Evolutionary conservation across 768 basidiomycete genomes (phyloP), one percentile per base, ranked within the genome.

Genomic region (Termitomyces sp.): DNA sequence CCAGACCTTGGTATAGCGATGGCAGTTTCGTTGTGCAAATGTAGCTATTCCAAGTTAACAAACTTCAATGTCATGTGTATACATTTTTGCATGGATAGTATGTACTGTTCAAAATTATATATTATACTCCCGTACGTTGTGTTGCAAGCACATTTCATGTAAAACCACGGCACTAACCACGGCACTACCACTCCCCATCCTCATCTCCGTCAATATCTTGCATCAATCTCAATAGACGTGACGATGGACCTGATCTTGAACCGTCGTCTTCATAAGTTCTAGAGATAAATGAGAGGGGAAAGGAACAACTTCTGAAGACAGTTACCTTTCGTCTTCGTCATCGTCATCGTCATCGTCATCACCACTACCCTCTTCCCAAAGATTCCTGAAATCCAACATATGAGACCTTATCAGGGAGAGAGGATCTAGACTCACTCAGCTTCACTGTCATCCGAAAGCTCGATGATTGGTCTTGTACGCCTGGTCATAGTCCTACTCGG

Each of bases 221-320:
- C 54, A 62, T 55, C 43, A 62, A n/a, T 43, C 61, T 46, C 36
- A 47, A 8, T 8, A 58, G 50, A 45, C 61, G 57, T 9, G 57
- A 58, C 22, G 61, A 58, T 22, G 61, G 61, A 37, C 61, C 61
- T 32, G 39, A 46, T 30, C 53, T 62, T 16, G 61, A 62, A n/a
- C 54, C 61, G 34, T 62, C 61, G 22, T 62, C 54, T 10, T 52
- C 61, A 20, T 62, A 62, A 32, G 33, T 20, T 20, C 57, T 58
- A 47, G 1, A 16, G 9, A 50, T 10, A 10, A 3, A 32, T 53
- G 20, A 53, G 39, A 2, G 9, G 27, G 39, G 32, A 33, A 33
- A 5, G 8, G 4, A 27, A 10, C 24, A 6, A 24, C 4, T 5
- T 6, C 16, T 10, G 6, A 37, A 12, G 10, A 37, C 18, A 37